Conservation (phyloP, 805 yeast genomes). For the Suhomyces kilbournensis region DNA sequence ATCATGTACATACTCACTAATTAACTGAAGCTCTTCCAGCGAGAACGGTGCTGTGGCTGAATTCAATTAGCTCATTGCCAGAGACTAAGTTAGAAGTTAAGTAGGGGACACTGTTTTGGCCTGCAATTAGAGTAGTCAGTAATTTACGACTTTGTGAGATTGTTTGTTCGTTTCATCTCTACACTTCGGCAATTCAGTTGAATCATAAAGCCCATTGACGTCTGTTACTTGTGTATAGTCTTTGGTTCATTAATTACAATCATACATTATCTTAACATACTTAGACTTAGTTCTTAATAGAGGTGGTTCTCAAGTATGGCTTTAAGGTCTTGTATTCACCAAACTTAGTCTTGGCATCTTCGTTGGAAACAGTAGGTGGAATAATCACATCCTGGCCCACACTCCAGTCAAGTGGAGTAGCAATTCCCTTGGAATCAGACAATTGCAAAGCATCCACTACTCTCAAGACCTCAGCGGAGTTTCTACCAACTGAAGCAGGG, state of each 20-base stretch:
- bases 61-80: too few relatives aligned
- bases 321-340: slow-evolving; percentile 60
- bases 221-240: too few relatives aligned
- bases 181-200: too few relatives aligned
- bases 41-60: too few relatives aligned
- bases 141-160: too few relatives aligned
- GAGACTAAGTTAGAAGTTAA: too few relatives aligned
- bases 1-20: too few relatives aligned
- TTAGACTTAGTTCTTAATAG: slow-evolving; percentile 3
- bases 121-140: too few relatives aligned
- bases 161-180: too few relatives aligned
- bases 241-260: not conserved
- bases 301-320: slow-evolving; percentile 62
- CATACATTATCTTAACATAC: not conserved
- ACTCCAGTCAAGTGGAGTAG: slow-evolving; percentile 73
- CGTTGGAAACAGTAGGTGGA: slow-evolving; percentile 61
- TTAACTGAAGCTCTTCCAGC: too few relatives aligned
- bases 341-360: slow-evolving; percentile 56
- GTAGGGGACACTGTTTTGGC: too few relatives aligned
- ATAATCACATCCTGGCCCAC: slow-evolving; percentile 73
- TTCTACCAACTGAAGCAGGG: slow-evolving; percentile 75
- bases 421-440: slow-evolving; percentile 58
- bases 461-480: slow-evolving; percentile 71
- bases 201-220: too few relatives aligned
- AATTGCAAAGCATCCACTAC: slow-evolving; percentile 68